Base-by-base conservation (phyloP, 257 asterid species). In the Penstemon eatonii region DNA sequence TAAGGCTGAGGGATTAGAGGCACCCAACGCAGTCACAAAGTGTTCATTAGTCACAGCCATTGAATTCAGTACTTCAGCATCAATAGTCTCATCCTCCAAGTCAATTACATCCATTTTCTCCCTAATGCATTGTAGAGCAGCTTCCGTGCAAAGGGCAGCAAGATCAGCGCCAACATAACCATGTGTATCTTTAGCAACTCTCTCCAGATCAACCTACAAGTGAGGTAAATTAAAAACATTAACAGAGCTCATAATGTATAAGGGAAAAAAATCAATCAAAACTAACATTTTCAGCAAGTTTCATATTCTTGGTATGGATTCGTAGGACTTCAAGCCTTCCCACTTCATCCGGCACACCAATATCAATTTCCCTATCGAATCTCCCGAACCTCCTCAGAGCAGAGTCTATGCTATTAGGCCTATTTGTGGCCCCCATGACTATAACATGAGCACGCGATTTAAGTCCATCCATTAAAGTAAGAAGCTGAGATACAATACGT, bases 31-130 rank as follows among this genome's bases (percentile, higher is more conserved):
- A 25, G 81, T 83, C 39, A 72, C 46, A 61, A 79, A 83, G 67
- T 83, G 87, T 57, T 83, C 87, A 45, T 83, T 83, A 0, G 83
- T 75, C 41, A 83, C 87, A 2, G 85, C 85, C 87, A 80, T 80
- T 7, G 81, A 83, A 75, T 77, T 80, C 74, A 83, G 71, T 13
- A 83, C 73, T 73, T 80, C 83, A 10, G 87, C 83, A 75, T 83
- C 87, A 49, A 83, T 75, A 0, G 75, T 68, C 64, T 83, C 85
- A 53, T 83, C 87, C 61, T 83, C 87, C 67, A 83, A 70, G 71
- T 83, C 87, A 42, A 83, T 83, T 59, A 83, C 76, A 19, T 80
- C 87, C 81, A 83, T 83, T 72, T 79, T 82, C 77, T 83, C 87
- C 55, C 87, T 69, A 49, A 83, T 83, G 66, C 87, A 83, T 67